phyloP scores from a whole-genome alignment of 78 protist genomes.

The Dictyostelium intermedium region DNA sequence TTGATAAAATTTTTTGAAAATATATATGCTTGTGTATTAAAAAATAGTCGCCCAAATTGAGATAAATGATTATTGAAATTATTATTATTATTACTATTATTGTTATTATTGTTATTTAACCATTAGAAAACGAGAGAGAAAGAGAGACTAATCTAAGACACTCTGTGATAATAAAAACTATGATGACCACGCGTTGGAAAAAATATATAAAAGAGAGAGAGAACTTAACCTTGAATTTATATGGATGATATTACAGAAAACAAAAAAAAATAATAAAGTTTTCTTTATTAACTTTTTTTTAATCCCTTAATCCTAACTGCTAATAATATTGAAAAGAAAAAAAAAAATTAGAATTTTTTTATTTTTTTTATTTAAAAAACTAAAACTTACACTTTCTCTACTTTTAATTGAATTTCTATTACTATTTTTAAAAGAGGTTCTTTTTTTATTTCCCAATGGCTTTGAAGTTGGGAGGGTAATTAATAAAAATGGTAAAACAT shows the following conservation, averaged over 20 bases:
- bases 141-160: background rate
- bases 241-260: background rate
- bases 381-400: background rate
- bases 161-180: background rate
- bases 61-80: background rate
- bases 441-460: background rate
- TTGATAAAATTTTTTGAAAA: background rate
- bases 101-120: background rate
- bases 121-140: background rate
- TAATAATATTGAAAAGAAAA: background rate
- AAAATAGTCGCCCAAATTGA: background rate
- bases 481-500: constrained; percentile 17
- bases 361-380: no score
- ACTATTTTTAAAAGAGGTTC: background rate
- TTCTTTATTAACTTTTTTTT: background rate
- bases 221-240: background rate
- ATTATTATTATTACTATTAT: background rate
- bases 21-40: background rate
- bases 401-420: background rate
- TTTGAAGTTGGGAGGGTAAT: background rate
- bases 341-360: background rate
- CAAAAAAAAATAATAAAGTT: background rate
- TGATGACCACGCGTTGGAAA: background rate
- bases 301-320: background rate
- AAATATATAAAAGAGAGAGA: no score